Conservation (phyloP, 1,284 basidiomycete species). For the Schizophyllum amplum region DNA sequence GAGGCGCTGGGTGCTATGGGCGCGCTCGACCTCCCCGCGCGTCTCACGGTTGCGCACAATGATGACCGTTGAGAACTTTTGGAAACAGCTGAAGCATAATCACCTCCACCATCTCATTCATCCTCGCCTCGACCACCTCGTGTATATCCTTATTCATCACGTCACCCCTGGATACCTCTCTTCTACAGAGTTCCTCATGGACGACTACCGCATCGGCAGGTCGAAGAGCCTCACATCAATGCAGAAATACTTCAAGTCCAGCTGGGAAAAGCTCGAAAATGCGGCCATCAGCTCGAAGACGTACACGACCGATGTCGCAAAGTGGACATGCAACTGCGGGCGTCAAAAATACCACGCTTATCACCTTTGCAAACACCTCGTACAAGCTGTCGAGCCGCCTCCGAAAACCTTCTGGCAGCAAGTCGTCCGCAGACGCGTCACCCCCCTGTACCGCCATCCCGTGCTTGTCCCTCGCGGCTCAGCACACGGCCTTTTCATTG, state of each 20-base stretch:
- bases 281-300: background rate
- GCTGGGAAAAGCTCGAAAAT: constrained; percentile 10
- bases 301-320: constrained; percentile 15
- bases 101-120: constrained; percentile 19
- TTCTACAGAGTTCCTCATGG: constrained; percentile 10
- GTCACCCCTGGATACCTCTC: constrained; percentile 18
- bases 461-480: background rate
- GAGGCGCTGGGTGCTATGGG: constrained; percentile 25
- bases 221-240: constrained; percentile 4
- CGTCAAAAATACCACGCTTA: constrained; percentile 20
- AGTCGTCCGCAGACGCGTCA: constrained; percentile 13
- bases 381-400: constrained; percentile 16
- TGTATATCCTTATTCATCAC: constrained; percentile 20
- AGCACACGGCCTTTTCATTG: background rate
- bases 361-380: constrained; percentile 26
- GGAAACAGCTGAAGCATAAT: constrained; percentile 24
- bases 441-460: constrained; percentile 5
- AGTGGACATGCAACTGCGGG: constrained; percentile 23
- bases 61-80: constrained; percentile 27
- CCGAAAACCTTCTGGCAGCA: constrained; percentile 13
- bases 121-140: constrained; percentile 23
- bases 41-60: constrained; percentile 22
- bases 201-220: constrained; percentile 12
- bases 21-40: constrained; percentile 18
- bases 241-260: constrained; percentile 14